These are phyloP conservation scores for Paramecium caudatum DNA, from an alignment of 73 alveolate genomes.

Conservation along the genomic window DNA sequence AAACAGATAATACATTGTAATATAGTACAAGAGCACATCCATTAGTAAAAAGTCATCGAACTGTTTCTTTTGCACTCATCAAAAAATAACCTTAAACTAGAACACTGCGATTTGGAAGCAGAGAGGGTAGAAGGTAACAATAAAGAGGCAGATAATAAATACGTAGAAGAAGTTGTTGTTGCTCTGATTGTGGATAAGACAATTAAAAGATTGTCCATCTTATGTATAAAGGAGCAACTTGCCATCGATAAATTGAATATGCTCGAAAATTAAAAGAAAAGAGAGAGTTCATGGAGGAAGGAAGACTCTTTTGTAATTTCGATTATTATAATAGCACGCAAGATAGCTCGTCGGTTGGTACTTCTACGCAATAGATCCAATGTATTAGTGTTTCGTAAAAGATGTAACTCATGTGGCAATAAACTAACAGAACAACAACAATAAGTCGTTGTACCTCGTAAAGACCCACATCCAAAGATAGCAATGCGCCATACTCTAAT, in stretches of 20 bases:
- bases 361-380: constrained; percentile 1
- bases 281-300: constrained; percentile 23
- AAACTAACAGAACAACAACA: background rate
- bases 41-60: background rate
- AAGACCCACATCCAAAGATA: constrained; percentile 23
- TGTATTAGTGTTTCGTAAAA: background rate
- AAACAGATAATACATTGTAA: background rate
- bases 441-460: background rate
- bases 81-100: no score
- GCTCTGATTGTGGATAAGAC: constrained; percentile 42
- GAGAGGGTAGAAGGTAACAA: background rate
- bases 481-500: constrained; percentile 8
- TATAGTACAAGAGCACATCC: constrained; percentile 17
- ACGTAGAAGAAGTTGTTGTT: constrained; percentile 32
- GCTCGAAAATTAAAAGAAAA: background rate
- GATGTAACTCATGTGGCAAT: constrained; percentile 9
- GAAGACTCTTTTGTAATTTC: constrained; percentile 2
- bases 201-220: background rate
- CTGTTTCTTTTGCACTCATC: constrained; percentile 10
- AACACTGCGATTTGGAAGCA: constrained; percentile 10
- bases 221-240: constrained; percentile 49
- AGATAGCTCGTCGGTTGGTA: constrained; percentile 5
- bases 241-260: constrained; percentile 31
- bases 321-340: background rate
- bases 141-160: background rate